Conservation (phyloP, 345 rosid genomes). For the Geranium brycei region DNA sequence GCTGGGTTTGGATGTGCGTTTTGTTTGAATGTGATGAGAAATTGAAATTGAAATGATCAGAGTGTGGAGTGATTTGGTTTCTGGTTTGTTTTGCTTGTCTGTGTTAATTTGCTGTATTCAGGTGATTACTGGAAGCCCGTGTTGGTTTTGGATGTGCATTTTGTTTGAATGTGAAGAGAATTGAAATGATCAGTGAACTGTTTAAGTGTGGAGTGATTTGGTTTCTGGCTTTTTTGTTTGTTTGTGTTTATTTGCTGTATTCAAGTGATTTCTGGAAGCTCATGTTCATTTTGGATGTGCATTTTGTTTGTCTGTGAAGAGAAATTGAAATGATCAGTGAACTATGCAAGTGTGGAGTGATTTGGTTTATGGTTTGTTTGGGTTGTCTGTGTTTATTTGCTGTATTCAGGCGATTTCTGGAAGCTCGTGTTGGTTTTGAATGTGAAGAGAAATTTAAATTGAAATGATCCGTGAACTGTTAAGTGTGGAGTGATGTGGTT, state of each 20-base stretch:
- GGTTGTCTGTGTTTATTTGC: no score
- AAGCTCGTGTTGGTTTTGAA: background rate
- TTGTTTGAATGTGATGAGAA: no score
- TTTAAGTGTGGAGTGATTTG: background rate
- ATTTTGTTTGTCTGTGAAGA: no score
- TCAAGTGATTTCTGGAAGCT: constrained; percentile 41
- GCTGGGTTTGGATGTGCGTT: no score
- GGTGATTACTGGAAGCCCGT: background rate
- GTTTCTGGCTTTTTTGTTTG: no score
- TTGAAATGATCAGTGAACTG: background rate
- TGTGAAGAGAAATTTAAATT: no score
- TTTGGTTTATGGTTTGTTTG: background rate
- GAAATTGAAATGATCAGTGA: background rate
- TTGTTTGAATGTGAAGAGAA: no score
- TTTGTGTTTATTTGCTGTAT: no score
- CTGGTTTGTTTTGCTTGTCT: no score
- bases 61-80: background rate
- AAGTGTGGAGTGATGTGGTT: no score
- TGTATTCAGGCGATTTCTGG: background rate
- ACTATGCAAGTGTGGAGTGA: background rate
- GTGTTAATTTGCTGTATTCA: no score
- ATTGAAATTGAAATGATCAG: background rate
- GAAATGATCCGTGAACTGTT: background rate
- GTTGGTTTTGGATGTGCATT: background rate
- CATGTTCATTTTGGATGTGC: no score